These are phyloP conservation scores for Mycena venus DNA, from an alignment of 768 basidiomycete species.

Conservation along the genomic window DNA sequence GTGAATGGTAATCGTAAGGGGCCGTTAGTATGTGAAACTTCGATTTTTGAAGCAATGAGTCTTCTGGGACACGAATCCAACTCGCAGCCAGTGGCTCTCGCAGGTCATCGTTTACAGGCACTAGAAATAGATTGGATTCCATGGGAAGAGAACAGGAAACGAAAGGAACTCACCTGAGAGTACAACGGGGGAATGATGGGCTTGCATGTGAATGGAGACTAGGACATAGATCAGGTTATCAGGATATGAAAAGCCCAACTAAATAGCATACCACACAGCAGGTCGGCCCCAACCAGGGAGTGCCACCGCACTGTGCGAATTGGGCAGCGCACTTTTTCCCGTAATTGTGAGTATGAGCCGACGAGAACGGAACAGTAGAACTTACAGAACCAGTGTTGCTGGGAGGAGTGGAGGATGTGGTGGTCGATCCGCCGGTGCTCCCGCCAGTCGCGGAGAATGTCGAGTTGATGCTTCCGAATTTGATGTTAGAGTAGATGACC, in stretches of 20 bases:
- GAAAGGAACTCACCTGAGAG: not conserved
- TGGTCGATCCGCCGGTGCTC: not conserved
- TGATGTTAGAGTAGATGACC: conserved; percentile 27
- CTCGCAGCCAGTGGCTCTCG: not conserved
- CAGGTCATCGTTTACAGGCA: not conserved
- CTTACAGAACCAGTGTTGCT: not conserved
- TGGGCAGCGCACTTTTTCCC: not conserved
- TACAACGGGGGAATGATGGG: not conserved
- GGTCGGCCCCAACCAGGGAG: not conserved
- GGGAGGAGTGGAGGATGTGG: not conserved
- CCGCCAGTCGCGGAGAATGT: conserved; percentile 1
- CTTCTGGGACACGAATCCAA: not conserved
- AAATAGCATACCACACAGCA: not conserved
- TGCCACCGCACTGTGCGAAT: not conserved
- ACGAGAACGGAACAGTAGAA: not conserved
- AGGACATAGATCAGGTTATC: not conserved
- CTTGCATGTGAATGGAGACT: not conserved
- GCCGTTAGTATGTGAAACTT: not conserved
- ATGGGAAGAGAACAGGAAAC: not conserved
- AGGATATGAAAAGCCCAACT: not conserved
- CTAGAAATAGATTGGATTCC: not conserved
- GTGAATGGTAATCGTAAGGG: not conserved
- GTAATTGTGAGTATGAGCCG: not conserved
- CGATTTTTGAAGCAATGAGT: not conserved
- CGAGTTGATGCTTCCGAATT: conserved; percentile 21